Percentiles rank a stretch among this genome's conserved stretches.
phyloP scores from a whole-genome alignment of 2,329 filamentous ascomycete genomes.

The Macrophomina phaseolina region DNA sequence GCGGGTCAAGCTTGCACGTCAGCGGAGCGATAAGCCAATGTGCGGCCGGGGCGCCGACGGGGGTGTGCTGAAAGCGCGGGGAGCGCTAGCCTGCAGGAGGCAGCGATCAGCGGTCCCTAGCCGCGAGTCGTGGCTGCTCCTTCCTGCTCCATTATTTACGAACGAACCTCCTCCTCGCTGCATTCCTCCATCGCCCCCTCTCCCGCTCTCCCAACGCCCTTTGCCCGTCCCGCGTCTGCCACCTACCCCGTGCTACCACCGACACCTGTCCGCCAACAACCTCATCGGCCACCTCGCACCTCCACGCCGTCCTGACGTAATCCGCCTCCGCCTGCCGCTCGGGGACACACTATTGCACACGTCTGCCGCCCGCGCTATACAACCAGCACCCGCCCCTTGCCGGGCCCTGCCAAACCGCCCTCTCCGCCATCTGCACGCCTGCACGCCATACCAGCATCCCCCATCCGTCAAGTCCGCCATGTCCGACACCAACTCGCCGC shows the following conservation, averaged over 20 bases:
- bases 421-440: constrained; percentile 32
- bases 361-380: constrained; percentile 6
- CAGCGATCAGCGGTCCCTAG: constrained; percentile 13
- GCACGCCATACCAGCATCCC: constrained; percentile 10
- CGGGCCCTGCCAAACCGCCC: background rate
- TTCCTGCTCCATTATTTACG: constrained; percentile 14
- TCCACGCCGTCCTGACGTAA: constrained; percentile 23
- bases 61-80: constrained; percentile 21
- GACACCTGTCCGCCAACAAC: background rate
- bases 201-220: background rate
- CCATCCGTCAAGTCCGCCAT: constrained; percentile 31
- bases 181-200: constrained; percentile 13
- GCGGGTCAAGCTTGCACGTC: constrained; percentile 12
- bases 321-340: constrained; percentile 1
- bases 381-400: constrained; percentile 10
- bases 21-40: constrained; percentile 24
- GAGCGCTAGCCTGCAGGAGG: background rate
- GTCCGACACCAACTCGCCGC: constrained; percentile 48
- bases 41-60: background rate
- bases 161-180: background rate
- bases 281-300: background rate
- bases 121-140: constrained; percentile 18
- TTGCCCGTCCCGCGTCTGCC: background rate
- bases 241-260: background rate
- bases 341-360: background rate